These are phyloP conservation scores for Eudorina sp. DNA, from an alignment of 139 green algal species.

Conservation along the genomic window DNA sequence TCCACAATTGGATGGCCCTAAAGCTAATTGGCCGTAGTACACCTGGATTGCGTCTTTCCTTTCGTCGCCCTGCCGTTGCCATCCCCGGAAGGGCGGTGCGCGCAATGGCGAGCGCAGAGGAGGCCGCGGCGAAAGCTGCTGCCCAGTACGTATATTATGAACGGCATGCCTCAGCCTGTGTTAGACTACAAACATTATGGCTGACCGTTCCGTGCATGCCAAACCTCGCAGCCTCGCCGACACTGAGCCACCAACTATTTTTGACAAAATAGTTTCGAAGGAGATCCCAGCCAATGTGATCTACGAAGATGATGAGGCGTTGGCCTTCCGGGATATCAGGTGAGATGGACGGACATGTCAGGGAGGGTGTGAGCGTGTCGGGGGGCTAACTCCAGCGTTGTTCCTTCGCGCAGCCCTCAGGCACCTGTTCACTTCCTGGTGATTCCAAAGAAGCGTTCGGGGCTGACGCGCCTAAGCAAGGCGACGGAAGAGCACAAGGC, in stretches of 20 bases:
- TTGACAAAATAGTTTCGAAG: constrained; percentile 97
- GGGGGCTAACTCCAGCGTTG: too few species aligned
- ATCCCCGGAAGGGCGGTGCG: background rate
- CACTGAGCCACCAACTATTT: constrained; percentile 86
- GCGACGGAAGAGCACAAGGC: constrained; percentile 82
- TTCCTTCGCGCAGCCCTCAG: constrained; percentile 58
- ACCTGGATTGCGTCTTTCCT: background rate
- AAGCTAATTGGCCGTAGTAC: background rate
- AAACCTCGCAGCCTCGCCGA: constrained; percentile 61
- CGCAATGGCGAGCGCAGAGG: constrained; percentile 44
- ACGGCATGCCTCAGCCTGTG: too few species aligned
- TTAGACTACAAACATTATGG: too few species aligned
- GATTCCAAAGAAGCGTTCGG: constrained; percentile 88
- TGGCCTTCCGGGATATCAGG: constrained; percentile 96
- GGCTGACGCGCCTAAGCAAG: constrained; percentile 87
- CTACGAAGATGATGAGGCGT: constrained; percentile 94
- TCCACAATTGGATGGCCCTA: constrained; percentile 3
- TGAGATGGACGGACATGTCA: too few species aligned
- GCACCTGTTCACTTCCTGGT: constrained; percentile 94
- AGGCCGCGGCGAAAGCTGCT: constrained; percentile 48
- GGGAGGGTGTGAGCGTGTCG: too few species aligned
- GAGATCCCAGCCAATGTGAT: constrained; percentile 88
- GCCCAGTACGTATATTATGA: constrained; percentile 48
- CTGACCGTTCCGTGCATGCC: background rate
- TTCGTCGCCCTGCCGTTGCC: background rate